These are phyloP conservation scores for Monosporozyma yasuniensis DNA, from an alignment of 805 yeast species.

Conservation along the genomic window DNA sequence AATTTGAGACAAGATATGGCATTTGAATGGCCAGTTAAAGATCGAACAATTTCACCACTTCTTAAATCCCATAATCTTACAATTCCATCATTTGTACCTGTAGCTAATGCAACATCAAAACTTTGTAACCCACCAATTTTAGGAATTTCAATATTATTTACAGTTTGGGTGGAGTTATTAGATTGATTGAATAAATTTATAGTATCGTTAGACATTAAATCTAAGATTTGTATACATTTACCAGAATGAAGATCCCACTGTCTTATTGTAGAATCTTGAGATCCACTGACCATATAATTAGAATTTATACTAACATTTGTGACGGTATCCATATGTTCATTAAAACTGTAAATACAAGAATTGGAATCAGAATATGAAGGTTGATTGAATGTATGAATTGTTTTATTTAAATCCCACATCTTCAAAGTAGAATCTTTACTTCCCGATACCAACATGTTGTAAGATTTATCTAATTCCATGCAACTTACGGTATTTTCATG, in stretches of 20 bases:
- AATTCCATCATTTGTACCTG: slow-evolving; percentile 69
- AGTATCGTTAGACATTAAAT: slow-evolving; percentile 33
- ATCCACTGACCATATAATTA: slow-evolving; percentile 53
- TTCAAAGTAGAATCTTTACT: slow-evolving; percentile 54
- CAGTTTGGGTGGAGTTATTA: background rate
- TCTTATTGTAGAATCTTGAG: slow-evolving; percentile 61
- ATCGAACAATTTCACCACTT: slow-evolving; percentile 54
- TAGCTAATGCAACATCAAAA: slow-evolving; percentile 66
- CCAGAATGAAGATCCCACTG: slow-evolving; percentile 69
- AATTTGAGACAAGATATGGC: slow-evolving; percentile 61
- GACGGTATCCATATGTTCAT: slow-evolving; percentile 58
- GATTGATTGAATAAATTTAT: background rate
- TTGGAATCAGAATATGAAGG: slow-evolving; percentile 12
- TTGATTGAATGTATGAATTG: slow-evolving; percentile 21
- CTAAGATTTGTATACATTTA: slow-evolving; percentile 60
- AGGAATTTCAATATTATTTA: slow-evolving; percentile 22
- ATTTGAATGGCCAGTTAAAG: slow-evolving; percentile 59
- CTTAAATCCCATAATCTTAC: slow-evolving; percentile 73
- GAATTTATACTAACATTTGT: slow-evolving; percentile 52
- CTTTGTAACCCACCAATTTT: slow-evolving; percentile 62
- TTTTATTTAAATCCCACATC: slow-evolving; percentile 45
- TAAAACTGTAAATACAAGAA: slow-evolving; percentile 42
- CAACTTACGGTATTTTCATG: slow-evolving; percentile 52
- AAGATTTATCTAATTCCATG: slow-evolving; percentile 45
- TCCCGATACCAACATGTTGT: slow-evolving; percentile 41